A percentile compares a stretch with the other conserved stretches of the same genome.
Conservation (phyloP, 2,329 filamentous ascomycete genomes). For the Cyphellophora attinorum region DNA sequence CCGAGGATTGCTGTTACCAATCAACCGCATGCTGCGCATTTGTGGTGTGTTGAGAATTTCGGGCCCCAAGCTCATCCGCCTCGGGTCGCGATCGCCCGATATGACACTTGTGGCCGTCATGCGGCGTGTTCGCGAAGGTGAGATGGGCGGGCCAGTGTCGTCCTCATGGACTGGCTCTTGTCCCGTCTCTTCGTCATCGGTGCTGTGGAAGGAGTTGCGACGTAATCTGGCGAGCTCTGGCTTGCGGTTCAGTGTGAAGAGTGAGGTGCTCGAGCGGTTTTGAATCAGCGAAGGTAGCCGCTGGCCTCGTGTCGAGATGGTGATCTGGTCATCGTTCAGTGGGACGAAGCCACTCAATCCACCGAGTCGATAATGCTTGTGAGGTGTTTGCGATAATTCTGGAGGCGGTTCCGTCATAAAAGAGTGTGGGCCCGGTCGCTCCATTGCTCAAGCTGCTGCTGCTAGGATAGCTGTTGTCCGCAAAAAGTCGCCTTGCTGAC, state of each 20-base stretch:
- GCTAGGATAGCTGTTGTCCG: too few species aligned
- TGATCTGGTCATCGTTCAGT: conserved; percentile 24
- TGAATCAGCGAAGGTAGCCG: conserved; percentile 24
- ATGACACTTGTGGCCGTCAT: background rate
- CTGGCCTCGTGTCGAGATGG: conserved; percentile 30
- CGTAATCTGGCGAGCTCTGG: conserved; percentile 2
- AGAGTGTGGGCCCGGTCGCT: too few species aligned
- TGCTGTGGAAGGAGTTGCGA: conserved; percentile 11
- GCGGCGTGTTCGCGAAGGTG: background rate
- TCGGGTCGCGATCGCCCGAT: conserved; percentile 8
- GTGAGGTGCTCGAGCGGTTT: conserved; percentile 14
- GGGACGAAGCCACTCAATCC: conserved; percentile 19
- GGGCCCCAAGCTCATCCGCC: conserved; percentile 14
- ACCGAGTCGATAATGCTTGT: conserved; percentile 15
- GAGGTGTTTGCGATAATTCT: too few species aligned
- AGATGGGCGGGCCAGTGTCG: conserved; percentile 1
- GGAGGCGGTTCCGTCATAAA: too few species aligned
- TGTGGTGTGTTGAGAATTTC: conserved; percentile 21
- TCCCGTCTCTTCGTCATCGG: conserved; percentile 14
- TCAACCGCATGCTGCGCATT: conserved; percentile 61
- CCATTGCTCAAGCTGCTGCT: too few species aligned
- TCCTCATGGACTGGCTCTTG: too few species aligned
- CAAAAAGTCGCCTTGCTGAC: too few species aligned
- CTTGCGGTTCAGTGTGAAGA: conserved; percentile 11
- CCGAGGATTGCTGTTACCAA: conserved; percentile 76